Evolutionary conservation across 2,329 filamentous ascomycete genomes (phyloP), one percentile per base, ranked within the genome.

Genomic region (Cephalotrichum gorgonifer): DNA sequence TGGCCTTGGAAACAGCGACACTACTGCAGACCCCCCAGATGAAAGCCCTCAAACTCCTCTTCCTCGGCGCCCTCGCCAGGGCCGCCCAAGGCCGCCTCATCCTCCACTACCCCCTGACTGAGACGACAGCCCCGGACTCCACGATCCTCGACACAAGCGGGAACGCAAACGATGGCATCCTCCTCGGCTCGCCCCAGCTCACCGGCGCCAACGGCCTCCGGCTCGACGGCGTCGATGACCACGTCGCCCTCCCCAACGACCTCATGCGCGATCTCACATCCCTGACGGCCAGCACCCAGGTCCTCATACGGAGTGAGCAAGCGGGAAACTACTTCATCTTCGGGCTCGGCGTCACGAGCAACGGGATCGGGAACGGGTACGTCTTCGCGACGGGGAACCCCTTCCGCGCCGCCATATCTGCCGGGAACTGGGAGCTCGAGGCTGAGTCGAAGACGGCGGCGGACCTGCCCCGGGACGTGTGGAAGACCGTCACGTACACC

Each of bases 311-410:
- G 39, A 22, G 47, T 15, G 54, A 53, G 30, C 57, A 58, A 26
- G 31, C 44, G 22, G 52, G 51, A 1, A 55, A 53, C 6, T 59
- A 57, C 47, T 58, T 59, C 49, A 55, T 58, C 47, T 59, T 54
- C n/a, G 56, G 54, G 12, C 43, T 59, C 20, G 57, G 57, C 12
- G 58, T 58, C 50, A 55, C 55, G 2, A 51, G 15, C 15, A 49
- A 49, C 22, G 52, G 53, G 27, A 33, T 43, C 3, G 57, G 57
- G 8, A 49, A 49, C 47, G 57, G 57, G 8, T 59, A 59, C 49
- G 12, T 59, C 42, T 59, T 57, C 20, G 42, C 55, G 22, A 57
- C 57, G 2, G 56, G 57, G 25, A 54, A 48, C 28, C 56, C 55
- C 2, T 54, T 53, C 49, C 55, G 56, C 26, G 56, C 53, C 6